A percentile compares a stretch with the other conserved stretches of the same genome.
phyloP scores from a whole-genome alignment of 306 rosid genomes.

The Vicia villosa region DNA sequence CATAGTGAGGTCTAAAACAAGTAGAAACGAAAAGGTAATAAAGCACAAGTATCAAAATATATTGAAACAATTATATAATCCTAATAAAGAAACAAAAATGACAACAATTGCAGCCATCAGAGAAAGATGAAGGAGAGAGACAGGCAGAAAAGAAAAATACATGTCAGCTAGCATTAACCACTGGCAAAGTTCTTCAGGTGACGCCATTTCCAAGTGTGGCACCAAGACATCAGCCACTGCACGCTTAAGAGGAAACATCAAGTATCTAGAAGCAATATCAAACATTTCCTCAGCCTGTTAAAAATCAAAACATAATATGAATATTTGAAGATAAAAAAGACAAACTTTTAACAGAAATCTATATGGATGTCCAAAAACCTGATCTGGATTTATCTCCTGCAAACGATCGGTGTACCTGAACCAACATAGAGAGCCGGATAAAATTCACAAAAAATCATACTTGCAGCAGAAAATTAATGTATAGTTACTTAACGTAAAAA shows the following conservation, averaged over 20 bases:
- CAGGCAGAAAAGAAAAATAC: slow-evolving; percentile 49
- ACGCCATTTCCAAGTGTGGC: slow-evolving; percentile 77
- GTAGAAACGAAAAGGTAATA: not conserved
- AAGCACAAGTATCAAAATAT: not conserved
- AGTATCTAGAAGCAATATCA: slow-evolving; percentile 90
- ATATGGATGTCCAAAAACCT: slow-evolving; percentile 51
- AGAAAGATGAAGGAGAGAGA: slow-evolving; percentile 27
- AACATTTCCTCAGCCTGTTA: slow-evolving; percentile 88
- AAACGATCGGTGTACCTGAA: slow-evolving; percentile 91
- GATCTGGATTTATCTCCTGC: slow-evolving; percentile 79
- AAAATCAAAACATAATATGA: slow-evolving; percentile 25
- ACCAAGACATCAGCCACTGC: slow-evolving; percentile 86
- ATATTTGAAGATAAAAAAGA: slow-evolving; percentile 32
- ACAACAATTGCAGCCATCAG: slow-evolving; percentile 12
- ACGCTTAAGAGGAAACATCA: slow-evolving; percentile 89
- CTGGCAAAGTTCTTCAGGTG: slow-evolving; percentile 87
- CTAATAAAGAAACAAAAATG: slow-evolving; percentile 14
- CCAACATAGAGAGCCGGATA: slow-evolving; percentile 40
- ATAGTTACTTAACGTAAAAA: not conserved
- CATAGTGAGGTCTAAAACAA: slow-evolving; percentile 8
- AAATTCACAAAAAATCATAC: slow-evolving; percentile 25
- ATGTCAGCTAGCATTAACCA: slow-evolving; percentile 88
- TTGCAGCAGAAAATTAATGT: slow-evolving; percentile 21
- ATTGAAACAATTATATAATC: slow-evolving; percentile 33
- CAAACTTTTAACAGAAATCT: slow-evolving; percentile 26